Evolutionary conservation across 495 filamentous ascomycete genomes (phyloP), one percentile per base, ranked within the genome.

Genomic region (Neurospora sp.): DNA sequence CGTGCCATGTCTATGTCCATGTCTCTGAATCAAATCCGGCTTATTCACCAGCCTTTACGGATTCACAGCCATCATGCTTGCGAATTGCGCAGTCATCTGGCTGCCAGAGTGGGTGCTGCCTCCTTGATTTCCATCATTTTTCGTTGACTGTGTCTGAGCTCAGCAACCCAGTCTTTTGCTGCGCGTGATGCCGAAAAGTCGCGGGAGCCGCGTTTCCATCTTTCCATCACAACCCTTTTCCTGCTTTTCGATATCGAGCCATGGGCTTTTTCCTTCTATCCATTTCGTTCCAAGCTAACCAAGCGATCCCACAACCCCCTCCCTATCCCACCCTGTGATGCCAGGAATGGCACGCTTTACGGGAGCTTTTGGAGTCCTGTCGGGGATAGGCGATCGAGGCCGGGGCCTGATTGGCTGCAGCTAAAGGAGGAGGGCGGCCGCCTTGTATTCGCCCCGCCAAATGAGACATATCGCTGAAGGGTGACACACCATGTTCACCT

Each of bases 361-460:
- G 39, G 37, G 45, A 69, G 61, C 22, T 45, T 70, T 70, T 73
- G 68, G 48, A 69, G 72, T 22, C 41, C 48, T 70, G 71, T 61
- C 61, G 39, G 70, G 70, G 39, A 12, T 37, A 61, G 69, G 59
- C 53, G 71, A 40, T 59, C 42, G 69, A 59, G 35, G 12, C 14
- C 40, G 41, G 61, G 71, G n/a, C 45, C 41, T 27, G 68, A 70
- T 41, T 41, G 38, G 37, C n/a, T 3, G 9, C 4, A 8, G 8
- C 68, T 31, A 39, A 48, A 35, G 42, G 22, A 59, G 72, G 70
- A 73, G 72, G 72, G 70, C 42, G 68, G 73, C 37, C 73, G 68
- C 72, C 72, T 72, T 75, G 75, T 69, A 71, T 65, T 71, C 69
- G 75, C 76, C 73, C 75, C 75, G 70, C 74, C 72, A 75, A 53